Evolutionary conservation across 2,329 filamentous ascomycete species (phyloP), one percentile per base, ranked within the genome.

Genomic region (Arthrinium puccinioides): DNA sequence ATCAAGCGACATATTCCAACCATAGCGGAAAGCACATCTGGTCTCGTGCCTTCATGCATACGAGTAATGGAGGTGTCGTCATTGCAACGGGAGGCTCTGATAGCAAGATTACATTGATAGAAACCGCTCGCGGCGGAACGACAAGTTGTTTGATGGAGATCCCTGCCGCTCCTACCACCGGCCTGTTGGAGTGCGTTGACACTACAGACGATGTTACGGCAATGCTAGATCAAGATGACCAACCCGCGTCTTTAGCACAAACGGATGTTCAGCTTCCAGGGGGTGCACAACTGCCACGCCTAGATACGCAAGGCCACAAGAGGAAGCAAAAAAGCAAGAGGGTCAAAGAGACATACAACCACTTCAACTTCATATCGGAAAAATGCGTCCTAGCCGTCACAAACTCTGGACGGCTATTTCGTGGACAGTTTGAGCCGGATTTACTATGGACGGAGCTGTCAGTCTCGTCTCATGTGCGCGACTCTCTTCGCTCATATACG

Each of bases 21-120:
- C 89, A 97, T 54, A 71, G 68, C 23, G 92, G 92, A 6, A 98
- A 96, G 59, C 88, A 96, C 54, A 79, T 97, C 6, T 97, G 90
- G 89, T 81, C 88, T 0, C 70, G 79, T 25, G 76, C 75, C 10
- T 47, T 57, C 3, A 39, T 39, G 20, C 41, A 46, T 41, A 62
- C 40, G 36, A 48, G 52, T 2, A 49, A 54, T 1, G 47, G 56
- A 11, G 56, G 55, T 11, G 50, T 66, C 1, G 44, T 70, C 2
- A 57, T 87, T 15, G 79, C 76, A 4, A 88, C 85, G 2, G 92
- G 92, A 10, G 92, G 87, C n/a, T 83, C 86, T 9, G 92, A 98
- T 60, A 83, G 88, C 13, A 77, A 71, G 45, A 70, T 82, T 27
- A 67, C 69, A 4, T 48, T 77, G n/a, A 62, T 74, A n/a, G 20